Base-by-base conservation (phyloP, 1,284 basidiomycete species). In the Fomitopsis betulina region DNA sequence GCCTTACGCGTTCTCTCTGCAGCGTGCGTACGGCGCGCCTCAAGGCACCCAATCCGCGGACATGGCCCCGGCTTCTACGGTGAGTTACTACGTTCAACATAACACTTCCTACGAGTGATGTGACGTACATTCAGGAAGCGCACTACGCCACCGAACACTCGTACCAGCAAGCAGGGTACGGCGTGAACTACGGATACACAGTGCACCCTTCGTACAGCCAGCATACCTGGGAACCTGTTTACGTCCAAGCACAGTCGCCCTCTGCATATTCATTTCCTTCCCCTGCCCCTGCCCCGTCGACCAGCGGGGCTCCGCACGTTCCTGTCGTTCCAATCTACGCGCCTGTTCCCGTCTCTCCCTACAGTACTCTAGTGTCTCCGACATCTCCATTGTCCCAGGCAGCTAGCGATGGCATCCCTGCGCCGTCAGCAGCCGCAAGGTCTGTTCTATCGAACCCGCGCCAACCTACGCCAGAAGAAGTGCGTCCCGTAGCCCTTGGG, bases 341-440 rank as follows among this genome's bases (percentile, higher is more conserved):
- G 0, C 70, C 68, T 1, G 58, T 70, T 15, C 67, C 68, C 13
- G 27, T 71, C 39, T 68, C 70, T 1, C 59, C 64, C 0, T 71
- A 68, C 53, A 64, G 67, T 8, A 57, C 67, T 13, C 63, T 71
- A 7, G 62, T 71, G 25, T 19, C 59, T 0, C 50, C 53, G 17
- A 32, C 50, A 15, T n/a, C 53, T 3, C 33, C 59, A 7, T 7
- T 32, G 4, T 23, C 47, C 3, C 23, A 42, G 19, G 25, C 49
- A 5, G 10, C 57, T 4, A 49, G 42, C 12, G 23, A 50, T 23
- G 25, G 25, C 9, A 51, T 37, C 32, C 6, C 38, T 1, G 13
- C 42, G 8, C 42, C 52, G 35, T 38, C 17, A 15, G 21, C 55
- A 5, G 7, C 9, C 13, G n/a, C n/a, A n/a, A n/a, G n/a, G n/a